Evolutionary conservation across 1,284 basidiomycete genomes (phyloP).

Genomic region (Chondrostereum purpureum): DNA sequence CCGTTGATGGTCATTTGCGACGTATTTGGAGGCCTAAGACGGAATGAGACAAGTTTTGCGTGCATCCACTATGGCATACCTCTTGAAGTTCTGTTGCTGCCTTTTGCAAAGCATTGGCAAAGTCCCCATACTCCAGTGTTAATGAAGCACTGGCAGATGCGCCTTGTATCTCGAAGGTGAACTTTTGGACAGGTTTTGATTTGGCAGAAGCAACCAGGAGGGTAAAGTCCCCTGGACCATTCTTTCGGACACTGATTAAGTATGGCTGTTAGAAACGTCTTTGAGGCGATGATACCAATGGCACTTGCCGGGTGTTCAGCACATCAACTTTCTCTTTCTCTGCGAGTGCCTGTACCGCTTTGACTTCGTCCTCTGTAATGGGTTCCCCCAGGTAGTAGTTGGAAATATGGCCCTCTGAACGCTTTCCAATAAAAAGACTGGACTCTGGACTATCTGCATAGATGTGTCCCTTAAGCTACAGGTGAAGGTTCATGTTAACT

Average conservation of each 20-base stretch:
- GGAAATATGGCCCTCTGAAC: constrained; percentile 65
- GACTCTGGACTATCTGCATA: constrained; percentile 60
- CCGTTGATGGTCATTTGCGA: constrained; percentile 65
- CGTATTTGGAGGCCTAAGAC: constrained; percentile 61
- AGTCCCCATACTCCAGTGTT: constrained; percentile 69
- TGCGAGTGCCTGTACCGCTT: constrained; percentile 62
- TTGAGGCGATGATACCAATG: neutral
- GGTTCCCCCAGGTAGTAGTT: constrained; percentile 77
- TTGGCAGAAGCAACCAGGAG: constrained; percentile 69
- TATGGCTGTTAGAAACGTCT: neutral
- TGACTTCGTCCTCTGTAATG: constrained; percentile 69
- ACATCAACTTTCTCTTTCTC: constrained; percentile 69
- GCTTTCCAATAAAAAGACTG: constrained; percentile 73
- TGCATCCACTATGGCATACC: constrained; percentile 31
- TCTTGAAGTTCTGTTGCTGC: constrained; percentile 52
- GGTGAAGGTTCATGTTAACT: constrained; percentile 5
- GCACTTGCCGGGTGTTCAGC: constrained; percentile 70
- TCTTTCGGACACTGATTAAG: constrained; percentile 58
- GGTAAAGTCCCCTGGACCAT: constrained; percentile 50
- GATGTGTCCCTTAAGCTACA: constrained; percentile 64
- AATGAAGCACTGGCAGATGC: constrained; percentile 41
- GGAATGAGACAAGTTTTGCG: neutral
- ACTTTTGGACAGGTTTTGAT: constrained; percentile 36
- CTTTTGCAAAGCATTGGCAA: constrained; percentile 47
- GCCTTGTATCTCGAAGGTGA: constrained; percentile 28